Base-by-base conservation (phyloP, 768 basidiomycete species). In the Saitozyma podzolica region DNA sequence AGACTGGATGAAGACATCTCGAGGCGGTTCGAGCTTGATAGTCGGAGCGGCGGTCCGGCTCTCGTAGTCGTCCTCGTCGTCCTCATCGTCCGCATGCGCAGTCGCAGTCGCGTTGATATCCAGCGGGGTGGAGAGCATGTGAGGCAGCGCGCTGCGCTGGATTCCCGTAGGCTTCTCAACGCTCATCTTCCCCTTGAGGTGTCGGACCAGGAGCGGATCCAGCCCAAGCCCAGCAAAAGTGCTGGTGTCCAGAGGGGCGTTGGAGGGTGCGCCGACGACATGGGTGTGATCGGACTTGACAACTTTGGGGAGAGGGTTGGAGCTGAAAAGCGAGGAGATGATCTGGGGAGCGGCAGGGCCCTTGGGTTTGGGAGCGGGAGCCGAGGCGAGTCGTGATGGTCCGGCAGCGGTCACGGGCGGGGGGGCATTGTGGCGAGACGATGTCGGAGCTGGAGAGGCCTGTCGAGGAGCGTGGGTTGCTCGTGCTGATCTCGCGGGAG, bases 1-100 rank as follows among this genome's bases (percentile, higher is more conserved):
- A 11, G 92, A 91, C 79, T 96, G 94, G 59, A 97, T 90, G 79
- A 96, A 94, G 13, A 90, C 85, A 79, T 95, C 92, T 62, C 89
- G 83, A 6, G 72, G 57, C 3, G 54, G 81, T 37, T 80, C 14
- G 11, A 20, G 37, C 20, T 40, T 19, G 67, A 74, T 62, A 8
- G 80, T 70, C 45, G 40, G 39, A 50, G 49, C 54, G 20, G 37
- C 58, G 48, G 17, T 54, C 52, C 29, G 39, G 19, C 19, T 58
- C 41, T 60, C 59, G 29, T 61, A 58, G 7, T 62, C 61, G 19
- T 54, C 57, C 17, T 63, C 57, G 9, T 58, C 57, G 16, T 57
- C 41, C 39, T 62, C 65, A 13, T 65, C 59, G 14, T 65, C 64
- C 1, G 54, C 59, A 19, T 41, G 5, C 6, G 51, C 50, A 9